Base-by-base conservation (phyloP, 164 flowering plant species). In the Cinnamomum micranthum region DNA sequence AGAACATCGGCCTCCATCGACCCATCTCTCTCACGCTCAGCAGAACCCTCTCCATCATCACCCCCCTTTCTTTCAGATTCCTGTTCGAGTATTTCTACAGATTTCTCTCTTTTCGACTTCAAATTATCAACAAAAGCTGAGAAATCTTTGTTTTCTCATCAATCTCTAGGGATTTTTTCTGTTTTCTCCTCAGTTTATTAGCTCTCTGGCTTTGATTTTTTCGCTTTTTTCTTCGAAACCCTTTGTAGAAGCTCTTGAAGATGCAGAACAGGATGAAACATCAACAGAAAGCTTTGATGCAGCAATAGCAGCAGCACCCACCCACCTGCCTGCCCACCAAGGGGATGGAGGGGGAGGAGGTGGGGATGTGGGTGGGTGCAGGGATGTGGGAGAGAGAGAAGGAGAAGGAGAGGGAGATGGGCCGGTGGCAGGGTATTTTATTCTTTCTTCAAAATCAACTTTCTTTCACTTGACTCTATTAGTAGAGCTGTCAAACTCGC, bases 211-310 rank as follows among this genome's bases (percentile, higher is more conserved):
- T 66, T 66, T 10, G 17, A 17, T 68, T 35, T 23, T 33, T n/a
- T n/a, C 22, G 13, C 13, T 20, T 50, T 50, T 0, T 58, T 24
- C 9, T 1, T 58, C 10, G 31, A 62, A 28, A 31, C 28, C 50
- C 19, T 2, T 70, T 52, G 25, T 50, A 27, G 59, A 41, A 60
- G 27, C 52, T 75, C 35, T 27, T 41, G 71, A 63, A 78, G 82
- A 86, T 83, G 88, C 88, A 88, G 81, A 90, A 84, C 84, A 89
- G 92, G 86, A 81, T 89, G 81, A 89, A 90, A 85, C 92, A 88
- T 77, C 93, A 88, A 63, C 89, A 88, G 60, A n/a, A n/a, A n/a
- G 27, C 22, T 41, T 55, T 91, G 79, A 86, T 88, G 91, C 91
- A 88, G 77, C 93, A 90, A 74, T 87, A 88, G 68, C 84, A 87